A percentile compares a stretch with the other conserved stretches of the same genome.
Conservation (phyloP, 495 filamentous ascomycete genomes). For the Aspergillus baeticus region DNA sequence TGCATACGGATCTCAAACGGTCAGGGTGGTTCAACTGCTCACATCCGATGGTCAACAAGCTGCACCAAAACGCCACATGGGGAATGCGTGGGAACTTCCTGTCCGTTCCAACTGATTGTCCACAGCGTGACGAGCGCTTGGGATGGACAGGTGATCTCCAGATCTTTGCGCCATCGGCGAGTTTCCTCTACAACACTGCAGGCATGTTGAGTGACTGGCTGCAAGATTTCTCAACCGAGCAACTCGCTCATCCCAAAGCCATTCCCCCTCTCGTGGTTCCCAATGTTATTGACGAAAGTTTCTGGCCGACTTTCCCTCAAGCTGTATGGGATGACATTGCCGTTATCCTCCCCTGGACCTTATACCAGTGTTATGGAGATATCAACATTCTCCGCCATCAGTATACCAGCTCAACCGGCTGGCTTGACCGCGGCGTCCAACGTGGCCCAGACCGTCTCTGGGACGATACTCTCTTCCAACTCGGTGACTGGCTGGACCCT, state of each 20-base stretch:
- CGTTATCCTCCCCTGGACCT: conserved; percentile 44
- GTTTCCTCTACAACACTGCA: conserved; percentile 49
- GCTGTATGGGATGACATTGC: conserved; percentile 52
- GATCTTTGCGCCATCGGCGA: conserved; percentile 47
- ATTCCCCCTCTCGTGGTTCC: conserved; percentile 41
- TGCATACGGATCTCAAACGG: conserved; percentile 50
- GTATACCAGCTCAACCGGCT: conserved; percentile 43
- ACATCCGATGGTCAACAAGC: conserved; percentile 43
- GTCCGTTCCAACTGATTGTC: conserved; percentile 53
- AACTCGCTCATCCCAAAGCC: conserved; percentile 17
- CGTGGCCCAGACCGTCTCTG: conserved; percentile 40
- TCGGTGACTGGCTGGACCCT: conserved; percentile 57
- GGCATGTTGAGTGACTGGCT: conserved; percentile 53
- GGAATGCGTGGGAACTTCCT: conserved; percentile 56
- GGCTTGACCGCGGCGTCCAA: conserved; percentile 47
- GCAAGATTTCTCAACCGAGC: conserved; percentile 42
- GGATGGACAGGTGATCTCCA: conserved; percentile 57
- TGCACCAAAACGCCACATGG: conserved; percentile 52
- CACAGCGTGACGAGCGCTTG: conserved; percentile 54
- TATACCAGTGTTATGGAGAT: conserved; percentile 46
- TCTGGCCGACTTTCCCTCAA: conserved; percentile 30
- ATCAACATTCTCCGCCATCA: conserved; percentile 38
- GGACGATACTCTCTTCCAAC: conserved; percentile 38
- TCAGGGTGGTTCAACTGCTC: conserved; percentile 49
- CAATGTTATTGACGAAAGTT: conserved; percentile 24